Percentiles rank a stretch among this genome's conserved stretches.
Conservation (phyloP, 805 yeast species). For the Komagataella pseudopastoris region DNA sequence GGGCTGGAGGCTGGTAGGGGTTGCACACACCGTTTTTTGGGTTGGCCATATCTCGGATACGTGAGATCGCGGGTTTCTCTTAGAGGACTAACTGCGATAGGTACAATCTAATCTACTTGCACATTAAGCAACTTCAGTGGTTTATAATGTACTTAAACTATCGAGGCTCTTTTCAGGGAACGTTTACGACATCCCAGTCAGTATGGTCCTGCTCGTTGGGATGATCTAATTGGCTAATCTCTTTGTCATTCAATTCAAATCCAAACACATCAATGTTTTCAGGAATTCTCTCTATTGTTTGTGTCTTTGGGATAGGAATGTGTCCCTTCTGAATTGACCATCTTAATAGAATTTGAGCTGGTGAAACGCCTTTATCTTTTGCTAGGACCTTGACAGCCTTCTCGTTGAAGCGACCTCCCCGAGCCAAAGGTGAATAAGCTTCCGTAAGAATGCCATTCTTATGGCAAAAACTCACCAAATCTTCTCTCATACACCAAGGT, state of each 20-base stretch:
- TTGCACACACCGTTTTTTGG: not conserved
- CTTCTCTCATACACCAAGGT: slow-evolving; percentile 66
- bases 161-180: slow-evolving; percentile 21
- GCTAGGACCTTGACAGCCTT: slow-evolving; percentile 37
- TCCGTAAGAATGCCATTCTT: slow-evolving; percentile 45
- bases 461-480: slow-evolving; percentile 47
- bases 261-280: slow-evolving; percentile 42
- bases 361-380: slow-evolving; percentile 30
- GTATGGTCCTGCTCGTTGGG: slow-evolving; percentile 57
- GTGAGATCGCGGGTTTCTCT: not conserved
- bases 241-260: slow-evolving; percentile 29
- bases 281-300: slow-evolving; percentile 33
- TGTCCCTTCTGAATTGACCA: slow-evolving; percentile 69
- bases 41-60: not conserved
- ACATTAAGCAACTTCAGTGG: too few species aligned
- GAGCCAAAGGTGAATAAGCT: slow-evolving; percentile 68
- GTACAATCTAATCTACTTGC: too few species aligned
- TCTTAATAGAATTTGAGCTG: slow-evolving; percentile 52
- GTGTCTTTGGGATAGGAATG: slow-evolving; percentile 59
- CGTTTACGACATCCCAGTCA: slow-evolving; percentile 64
- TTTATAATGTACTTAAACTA: not conserved
- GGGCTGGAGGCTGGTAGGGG: not conserved
- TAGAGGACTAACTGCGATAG: not conserved
- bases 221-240: slow-evolving; percentile 26
- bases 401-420: slow-evolving; percentile 44